These are phyloP conservation scores for Neurospora pannonica DNA, from an alignment of 495 filamentous ascomycete genomes.

Conservation along the genomic window DNA sequence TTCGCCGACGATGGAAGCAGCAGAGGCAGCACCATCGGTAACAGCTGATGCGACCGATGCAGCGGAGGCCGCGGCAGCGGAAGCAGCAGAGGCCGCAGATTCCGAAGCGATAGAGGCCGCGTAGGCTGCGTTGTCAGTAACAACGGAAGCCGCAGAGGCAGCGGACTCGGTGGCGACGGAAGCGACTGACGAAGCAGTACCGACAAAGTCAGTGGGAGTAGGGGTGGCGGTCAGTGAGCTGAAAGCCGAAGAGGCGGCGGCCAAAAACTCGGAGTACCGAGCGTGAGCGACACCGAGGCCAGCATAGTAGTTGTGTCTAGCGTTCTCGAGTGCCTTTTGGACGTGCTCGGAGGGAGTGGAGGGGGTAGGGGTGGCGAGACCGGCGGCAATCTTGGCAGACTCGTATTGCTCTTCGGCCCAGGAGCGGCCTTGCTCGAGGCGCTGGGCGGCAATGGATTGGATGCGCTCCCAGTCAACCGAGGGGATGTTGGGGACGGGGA, in stretches of 20 bases:
- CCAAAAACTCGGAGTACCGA: constrained; percentile 63
- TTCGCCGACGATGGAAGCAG: constrained; percentile 24
- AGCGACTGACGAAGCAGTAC: constrained; percentile 29
- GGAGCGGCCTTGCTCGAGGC: constrained; percentile 52
- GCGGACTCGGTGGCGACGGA: constrained; percentile 23
- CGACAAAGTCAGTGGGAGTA: constrained; percentile 35
- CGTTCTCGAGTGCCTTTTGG: constrained; percentile 48
- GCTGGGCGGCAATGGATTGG: constrained; percentile 53
- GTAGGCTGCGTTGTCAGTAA: constrained; percentile 18
- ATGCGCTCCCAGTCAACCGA: constrained; percentile 29
- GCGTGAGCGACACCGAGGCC: constrained; percentile 68
- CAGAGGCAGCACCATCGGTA: constrained; percentile 16
- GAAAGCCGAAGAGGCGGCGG: constrained; percentile 54
- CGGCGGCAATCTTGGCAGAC: constrained; percentile 47
- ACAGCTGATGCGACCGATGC: constrained; percentile 13
- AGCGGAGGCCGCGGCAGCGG: constrained; percentile 35
- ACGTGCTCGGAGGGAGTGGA: constrained; percentile 35
- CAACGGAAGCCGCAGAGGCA: constrained; percentile 21
- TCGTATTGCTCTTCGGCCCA: constrained; percentile 57
- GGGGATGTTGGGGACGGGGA: constrained; percentile 15
- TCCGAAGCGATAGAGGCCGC: constrained; percentile 15
- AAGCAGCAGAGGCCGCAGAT: constrained; percentile 34
- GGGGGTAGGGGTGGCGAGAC: constrained; percentile 42
- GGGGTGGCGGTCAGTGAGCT: constrained; percentile 41
- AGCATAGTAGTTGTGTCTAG: constrained; percentile 66